These are phyloP conservation scores for Remersonia thermophila DNA, from an alignment of 2,329 filamentous ascomycete genomes.

Conservation along the genomic window DNA sequence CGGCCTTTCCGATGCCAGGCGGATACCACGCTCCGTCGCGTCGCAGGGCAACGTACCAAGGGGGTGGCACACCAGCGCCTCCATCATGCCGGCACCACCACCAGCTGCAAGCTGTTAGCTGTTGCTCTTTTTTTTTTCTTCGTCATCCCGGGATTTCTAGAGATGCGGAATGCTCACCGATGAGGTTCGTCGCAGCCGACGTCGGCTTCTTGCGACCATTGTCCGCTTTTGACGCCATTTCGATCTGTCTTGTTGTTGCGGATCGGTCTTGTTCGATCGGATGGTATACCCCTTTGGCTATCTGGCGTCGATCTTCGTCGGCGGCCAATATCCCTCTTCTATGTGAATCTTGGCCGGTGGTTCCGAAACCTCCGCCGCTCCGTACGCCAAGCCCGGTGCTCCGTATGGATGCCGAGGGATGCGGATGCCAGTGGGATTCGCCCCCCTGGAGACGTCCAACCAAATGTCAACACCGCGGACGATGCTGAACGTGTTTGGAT, in stretches of 20 bases:
- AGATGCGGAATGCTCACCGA: slow-evolving; percentile 47
- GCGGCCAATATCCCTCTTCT: no score
- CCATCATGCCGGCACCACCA: slow-evolving; percentile 98
- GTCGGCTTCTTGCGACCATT: slow-evolving; percentile 59
- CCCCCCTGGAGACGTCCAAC: no score
- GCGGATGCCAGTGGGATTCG: no score
- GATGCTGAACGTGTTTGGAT: no score
- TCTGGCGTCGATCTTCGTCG: no score
- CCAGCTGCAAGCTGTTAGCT: slow-evolving; percentile 51
- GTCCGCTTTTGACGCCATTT: slow-evolving; percentile 32
- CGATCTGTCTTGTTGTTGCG: slow-evolving; percentile 1
- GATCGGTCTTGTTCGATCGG: no score
- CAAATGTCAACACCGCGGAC: no score
- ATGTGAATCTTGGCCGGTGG: background rate
- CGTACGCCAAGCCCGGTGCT: slow-evolving; percentile 4
- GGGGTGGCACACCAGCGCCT: slow-evolving; percentile 90
- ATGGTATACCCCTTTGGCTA: no score
- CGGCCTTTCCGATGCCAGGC: no score
- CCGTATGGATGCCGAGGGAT: slow-evolving; percentile 4
- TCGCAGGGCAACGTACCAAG: slow-evolving; percentile 47
- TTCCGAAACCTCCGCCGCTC: background rate
- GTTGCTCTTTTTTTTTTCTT: no score
- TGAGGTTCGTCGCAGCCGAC: slow-evolving; percentile 79
- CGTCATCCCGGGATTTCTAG: no score
- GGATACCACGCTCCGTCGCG: background rate